These are phyloP conservation scores for Podila epicladia DNA, from an alignment of 192 early-diverging fungal genomes.

Conservation along the genomic window DNA sequence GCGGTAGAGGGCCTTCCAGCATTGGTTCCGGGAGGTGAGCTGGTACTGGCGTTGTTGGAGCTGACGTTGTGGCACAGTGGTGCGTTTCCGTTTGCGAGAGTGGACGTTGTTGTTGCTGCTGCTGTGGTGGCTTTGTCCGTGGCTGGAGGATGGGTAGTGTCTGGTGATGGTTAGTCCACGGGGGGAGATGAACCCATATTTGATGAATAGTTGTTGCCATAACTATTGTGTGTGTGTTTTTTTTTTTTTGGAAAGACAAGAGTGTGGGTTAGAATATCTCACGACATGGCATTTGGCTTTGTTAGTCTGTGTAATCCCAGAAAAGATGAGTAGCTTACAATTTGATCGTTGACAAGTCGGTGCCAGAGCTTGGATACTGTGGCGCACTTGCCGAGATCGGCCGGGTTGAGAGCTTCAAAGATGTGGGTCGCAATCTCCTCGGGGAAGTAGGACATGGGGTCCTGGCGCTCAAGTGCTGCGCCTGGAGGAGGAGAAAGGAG, in stretches of 20 bases:
- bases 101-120: too few species aligned
- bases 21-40: constrained; percentile 2
- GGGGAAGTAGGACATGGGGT: constrained; percentile 42
- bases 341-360: constrained; percentile 50
- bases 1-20: constrained; percentile 45
- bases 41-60: neutral
- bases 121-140: neutral
- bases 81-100: constrained; percentile 1
- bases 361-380: constrained; percentile 41
- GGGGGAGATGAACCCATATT: constrained; percentile 30
- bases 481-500: too few species aligned
- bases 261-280: neutral
- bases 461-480: neutral
- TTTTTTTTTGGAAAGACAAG: neutral
- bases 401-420: constrained; percentile 24
- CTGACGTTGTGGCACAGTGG: neutral
- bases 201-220: constrained; percentile 35
- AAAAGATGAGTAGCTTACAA: constrained; percentile 10
- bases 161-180: constrained; percentile 8
- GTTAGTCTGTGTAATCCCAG: neutral
- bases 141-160: neutral
- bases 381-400: constrained; percentile 31
- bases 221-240: constrained; percentile 6
- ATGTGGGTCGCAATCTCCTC: constrained; percentile 44
- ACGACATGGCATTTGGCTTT: neutral